phyloP scores from a whole-genome alignment of 805 yeast genomes.

The Blastobotrys peoriensis region DNA sequence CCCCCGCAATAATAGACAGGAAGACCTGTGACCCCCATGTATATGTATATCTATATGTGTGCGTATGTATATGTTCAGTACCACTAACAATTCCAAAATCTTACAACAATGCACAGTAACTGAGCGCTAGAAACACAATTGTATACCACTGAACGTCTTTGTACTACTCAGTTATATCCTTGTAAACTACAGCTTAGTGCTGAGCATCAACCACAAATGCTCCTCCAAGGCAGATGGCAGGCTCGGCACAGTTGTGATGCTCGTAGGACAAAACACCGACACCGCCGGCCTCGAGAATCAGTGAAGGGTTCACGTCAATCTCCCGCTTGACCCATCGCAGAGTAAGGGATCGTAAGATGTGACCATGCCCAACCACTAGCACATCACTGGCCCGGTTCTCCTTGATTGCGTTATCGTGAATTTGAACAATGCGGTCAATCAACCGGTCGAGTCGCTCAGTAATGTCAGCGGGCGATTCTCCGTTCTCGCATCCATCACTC shows the following conservation, averaged over 20 bases:
- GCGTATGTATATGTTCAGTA: no score
- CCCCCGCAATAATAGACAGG: no score
- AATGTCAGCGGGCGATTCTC: slow-evolving; percentile 66
- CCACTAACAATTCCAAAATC: no score
- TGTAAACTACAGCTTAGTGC: no score
- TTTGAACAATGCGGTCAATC: slow-evolving; percentile 54
- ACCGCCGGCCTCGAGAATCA: slow-evolving; percentile 91
- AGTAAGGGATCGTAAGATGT: slow-evolving; percentile 81
- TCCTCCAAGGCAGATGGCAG: slow-evolving; percentile 79
- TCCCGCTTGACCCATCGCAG: slow-evolving; percentile 73
- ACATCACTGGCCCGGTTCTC: slow-evolving; percentile 55
- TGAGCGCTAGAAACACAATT: no score
- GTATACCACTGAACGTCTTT: no score
- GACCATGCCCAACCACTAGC: slow-evolving; percentile 88
- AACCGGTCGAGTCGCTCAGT: slow-evolving; percentile 65
- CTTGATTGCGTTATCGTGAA: slow-evolving; percentile 33
- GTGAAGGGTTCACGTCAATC: slow-evolving; percentile 63
- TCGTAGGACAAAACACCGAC: slow-evolving; percentile 88
- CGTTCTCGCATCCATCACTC: slow-evolving; percentile 90
- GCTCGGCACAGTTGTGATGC: slow-evolving; percentile 78
- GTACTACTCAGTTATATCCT: no score
- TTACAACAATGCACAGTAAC: no score
- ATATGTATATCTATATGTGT: no score
- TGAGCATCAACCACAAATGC: slow-evolving; percentile 56
- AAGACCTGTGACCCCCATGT: no score